These are phyloP conservation scores for Xylaria flabelliformis DNA, from an alignment of 495 filamentous ascomycete genomes.

Conservation along the genomic window DNA sequence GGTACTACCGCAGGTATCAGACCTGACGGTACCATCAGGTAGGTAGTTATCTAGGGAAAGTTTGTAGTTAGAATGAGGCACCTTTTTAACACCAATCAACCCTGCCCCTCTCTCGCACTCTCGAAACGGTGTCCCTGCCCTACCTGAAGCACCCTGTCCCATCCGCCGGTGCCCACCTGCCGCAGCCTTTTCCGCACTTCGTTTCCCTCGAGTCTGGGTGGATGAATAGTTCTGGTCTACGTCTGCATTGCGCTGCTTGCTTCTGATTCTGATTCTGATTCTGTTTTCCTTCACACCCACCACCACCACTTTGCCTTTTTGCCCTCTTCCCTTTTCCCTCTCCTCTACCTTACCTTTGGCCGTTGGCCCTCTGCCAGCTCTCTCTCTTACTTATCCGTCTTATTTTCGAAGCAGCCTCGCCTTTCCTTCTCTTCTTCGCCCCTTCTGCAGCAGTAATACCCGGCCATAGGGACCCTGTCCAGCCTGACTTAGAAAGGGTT, in stretches of 20 bases:
- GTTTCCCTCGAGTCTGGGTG: slow-evolving; percentile 1
- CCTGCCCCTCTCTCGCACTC: slow-evolving; percentile 41
- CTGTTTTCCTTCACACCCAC: slow-evolving; percentile 5
- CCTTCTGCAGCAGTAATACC: slow-evolving; percentile 2
- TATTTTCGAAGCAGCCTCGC: slow-evolving; percentile 34
- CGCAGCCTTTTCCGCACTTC: slow-evolving; percentile 31
- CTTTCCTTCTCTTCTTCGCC: slow-evolving; percentile 21
- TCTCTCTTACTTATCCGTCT: slow-evolving; percentile 19
- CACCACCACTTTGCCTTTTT: not conserved
- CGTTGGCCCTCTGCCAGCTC: slow-evolving; percentile 15
- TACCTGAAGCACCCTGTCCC: slow-evolving; percentile 32
- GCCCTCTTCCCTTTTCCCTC: not conserved
- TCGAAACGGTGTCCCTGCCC: slow-evolving; percentile 36
- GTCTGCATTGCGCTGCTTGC: slow-evolving; percentile 6
- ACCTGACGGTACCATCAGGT: not conserved
- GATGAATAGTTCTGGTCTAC: not conserved
- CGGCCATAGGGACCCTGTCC: slow-evolving; percentile 16
- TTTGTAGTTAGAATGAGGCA: slow-evolving; percentile 1
- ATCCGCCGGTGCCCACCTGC: slow-evolving; percentile 33
- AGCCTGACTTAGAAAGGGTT: slow-evolving; percentile 5
- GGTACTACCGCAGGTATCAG: not conserved
- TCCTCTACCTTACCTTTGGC: not conserved
- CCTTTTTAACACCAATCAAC: slow-evolving; percentile 36
- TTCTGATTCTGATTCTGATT: not conserved
- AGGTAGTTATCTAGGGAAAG: not conserved